Conservation (phyloP, 495 filamentous ascomycete species). For the Evernia prunastri region DNA sequence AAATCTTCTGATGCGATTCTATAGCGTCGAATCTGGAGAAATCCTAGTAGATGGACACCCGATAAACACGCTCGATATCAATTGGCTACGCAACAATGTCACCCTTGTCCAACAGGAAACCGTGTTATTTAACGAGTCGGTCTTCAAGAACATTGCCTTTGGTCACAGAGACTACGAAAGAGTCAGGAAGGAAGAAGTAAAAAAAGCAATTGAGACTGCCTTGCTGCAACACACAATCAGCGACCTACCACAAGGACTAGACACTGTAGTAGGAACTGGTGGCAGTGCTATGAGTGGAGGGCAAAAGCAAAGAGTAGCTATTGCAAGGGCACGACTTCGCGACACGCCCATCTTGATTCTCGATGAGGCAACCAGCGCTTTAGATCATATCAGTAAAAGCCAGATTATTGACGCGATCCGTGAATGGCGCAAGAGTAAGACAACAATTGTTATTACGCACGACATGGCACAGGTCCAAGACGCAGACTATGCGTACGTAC, state of each 20-base stretch:
- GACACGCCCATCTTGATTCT: slow-evolving; percentile 76
- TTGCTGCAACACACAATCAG: slow-evolving; percentile 67
- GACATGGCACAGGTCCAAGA: slow-evolving; percentile 73
- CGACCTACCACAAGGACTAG: slow-evolving; percentile 62
- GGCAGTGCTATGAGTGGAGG: slow-evolving; percentile 77
- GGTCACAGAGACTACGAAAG: slow-evolving; percentile 47
- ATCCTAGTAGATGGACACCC: slow-evolving; percentile 63
- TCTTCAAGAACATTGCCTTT: slow-evolving; percentile 75
- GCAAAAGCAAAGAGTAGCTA: slow-evolving; percentile 69
- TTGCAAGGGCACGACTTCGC: slow-evolving; percentile 71
- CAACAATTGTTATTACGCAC: slow-evolving; percentile 84
- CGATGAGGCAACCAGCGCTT: slow-evolving; percentile 76
- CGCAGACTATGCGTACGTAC: slow-evolving; percentile 72
- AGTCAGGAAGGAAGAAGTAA: slow-evolving; percentile 49
- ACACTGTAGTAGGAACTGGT: slow-evolving; percentile 65
- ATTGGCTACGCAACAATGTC: slow-evolving; percentile 73
- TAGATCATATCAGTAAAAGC: slow-evolving; percentile 67
- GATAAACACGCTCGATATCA: slow-evolving; percentile 54
- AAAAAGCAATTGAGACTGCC: slow-evolving; percentile 51
- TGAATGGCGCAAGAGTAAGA: slow-evolving; percentile 61
- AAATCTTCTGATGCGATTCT: slow-evolving; percentile 72
- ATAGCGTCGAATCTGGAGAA: slow-evolving; percentile 56
- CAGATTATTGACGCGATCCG: slow-evolving; percentile 68
- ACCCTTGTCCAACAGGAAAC: slow-evolving; percentile 80
- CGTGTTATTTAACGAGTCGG: slow-evolving; percentile 75